Base-by-base conservation (phyloP, 345 rosid genomes). In the Lenwebbia sp. region DNA sequence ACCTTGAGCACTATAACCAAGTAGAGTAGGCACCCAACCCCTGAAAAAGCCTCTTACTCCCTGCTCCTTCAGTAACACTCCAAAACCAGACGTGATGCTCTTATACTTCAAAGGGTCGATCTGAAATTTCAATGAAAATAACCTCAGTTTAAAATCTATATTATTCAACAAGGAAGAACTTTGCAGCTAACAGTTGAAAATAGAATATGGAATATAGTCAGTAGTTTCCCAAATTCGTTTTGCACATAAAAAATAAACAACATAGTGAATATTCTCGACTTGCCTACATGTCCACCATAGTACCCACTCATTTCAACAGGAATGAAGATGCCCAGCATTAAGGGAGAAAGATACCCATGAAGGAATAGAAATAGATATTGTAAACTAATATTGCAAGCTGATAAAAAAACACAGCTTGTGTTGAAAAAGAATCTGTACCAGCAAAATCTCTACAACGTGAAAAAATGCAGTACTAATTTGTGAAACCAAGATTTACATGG, bases 1-100 rank as follows among this genome's bases (percentile, higher is more conserved):
- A 30, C 99, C 99, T 89, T 98, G 99, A 47, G 98, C 98, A 89
- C 99, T 95, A 91, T 96, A 98, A 89, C 99, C 99, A 86, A 98
- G 93, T 12, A 98, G 90, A 53, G 99, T 95, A 58, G 99, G 99
- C 51, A 94, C 98, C 99, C 99, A 98, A 28, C 99, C 99, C 92
- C 95, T 96, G 91, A 96, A 96, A 90, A 98, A 95, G n/a, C 99
- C 99, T 87, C 91, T 94, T 7, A 85, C 81, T 87, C 99, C 98
- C 86, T 96, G 99, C 91, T 98, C 99, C 91, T 93, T 98, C 49
- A 98, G 87, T 88, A 96, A 85, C 57, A 95, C 91, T 58, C 99
- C 98, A 54, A 97, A 97, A 52, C 99, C 99, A 89, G 99, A 97
- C 23, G 99, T 85, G 84, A 94, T 94, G 91, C 98, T 94, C 88